Evolutionary conservation across 2,329 filamentous ascomycete genomes (phyloP), one percentile per base, ranked within the genome.

Genomic region (Penicillium frequentans): DNA sequence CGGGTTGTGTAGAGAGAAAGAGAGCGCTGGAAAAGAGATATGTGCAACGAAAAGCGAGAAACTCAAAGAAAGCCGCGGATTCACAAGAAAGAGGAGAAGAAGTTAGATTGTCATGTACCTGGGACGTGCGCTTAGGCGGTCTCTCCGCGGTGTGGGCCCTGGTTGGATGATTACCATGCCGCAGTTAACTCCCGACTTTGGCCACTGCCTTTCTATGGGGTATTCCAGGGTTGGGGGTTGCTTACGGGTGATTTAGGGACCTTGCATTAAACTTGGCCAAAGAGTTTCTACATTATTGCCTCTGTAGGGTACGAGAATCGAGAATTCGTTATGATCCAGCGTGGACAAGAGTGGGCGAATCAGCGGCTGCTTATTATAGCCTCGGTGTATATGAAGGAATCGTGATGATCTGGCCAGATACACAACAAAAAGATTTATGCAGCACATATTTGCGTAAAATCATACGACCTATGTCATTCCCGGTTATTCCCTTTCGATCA

Each of bases 341-440:
- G 35, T 10, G n/a, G 35, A n/a, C 7, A 39, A 39, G 35, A 2
- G 8, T 49, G 31, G 56, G 42, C 64, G 63, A 70, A 71, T 70
- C 62, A 70, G 60, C 57, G 49, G 44, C 52, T 55, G 64, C 63
- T 65, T 68, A 71, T 69, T 69, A 55, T 52, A 43, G 53, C 52
- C 62, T 69, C 63, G 65, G 64, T 29, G 56, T 42, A 56, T 54
- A 58, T 56, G 52, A 54, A 52, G 37, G 27, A n/a, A n/a, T 42
- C 19, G 39, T 42, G 37, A 21, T 45, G 14, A 44, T 45, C 39
- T 42, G 48, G 48, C 48, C 48, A 50, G 33, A 49, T 47, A 21
- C 26, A 29, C 43, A 16, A 14, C 13, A 33, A 33, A 33, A 33
- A n/a, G 3, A 11, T 23, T 29, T 27, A 47, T 47, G 45, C 26